Evolutionary conservation across 2,329 filamentous ascomycete genomes (phyloP).

Genomic region (Macrophomina phaseolina): DNA sequence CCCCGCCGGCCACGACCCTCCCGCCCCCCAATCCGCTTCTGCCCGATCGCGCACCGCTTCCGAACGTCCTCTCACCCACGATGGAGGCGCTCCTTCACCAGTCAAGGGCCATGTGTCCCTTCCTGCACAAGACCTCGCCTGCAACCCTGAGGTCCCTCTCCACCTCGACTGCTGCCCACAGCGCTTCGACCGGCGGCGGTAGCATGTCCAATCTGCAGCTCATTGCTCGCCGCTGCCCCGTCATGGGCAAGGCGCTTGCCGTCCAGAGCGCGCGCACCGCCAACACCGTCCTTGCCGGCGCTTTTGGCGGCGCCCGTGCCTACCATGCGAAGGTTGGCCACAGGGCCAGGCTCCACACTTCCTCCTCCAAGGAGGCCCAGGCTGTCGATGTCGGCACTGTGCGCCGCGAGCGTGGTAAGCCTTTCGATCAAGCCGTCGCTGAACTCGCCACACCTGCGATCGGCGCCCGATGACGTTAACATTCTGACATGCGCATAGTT

Average conservation of each 20-base stretch:
- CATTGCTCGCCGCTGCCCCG: slow-evolving; percentile 90
- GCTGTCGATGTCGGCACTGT: slow-evolving; percentile 67
- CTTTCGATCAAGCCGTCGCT: slow-evolving; percentile 13
- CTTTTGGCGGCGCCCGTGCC: slow-evolving; percentile 56
- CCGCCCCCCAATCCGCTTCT: background rate
- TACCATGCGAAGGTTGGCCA: slow-evolving; percentile 56
- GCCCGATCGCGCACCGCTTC: background rate
- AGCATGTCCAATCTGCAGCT: slow-evolving; percentile 97
- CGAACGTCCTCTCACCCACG: slow-evolving; percentile 30
- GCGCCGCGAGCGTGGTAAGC: slow-evolving; percentile 58
- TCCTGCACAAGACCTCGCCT: slow-evolving; percentile 92
- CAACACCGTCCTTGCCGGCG: slow-evolving; percentile 52
- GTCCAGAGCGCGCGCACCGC: slow-evolving; percentile 69
- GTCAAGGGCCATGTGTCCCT: slow-evolving; percentile 96
- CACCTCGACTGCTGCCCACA: slow-evolving; percentile 69
- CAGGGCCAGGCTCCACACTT: slow-evolving; percentile 82
- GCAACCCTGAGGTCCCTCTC: slow-evolving; percentile 89
- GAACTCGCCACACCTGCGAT: background rate
- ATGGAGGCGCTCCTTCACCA: slow-evolving; percentile 97
- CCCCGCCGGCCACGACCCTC: background rate
- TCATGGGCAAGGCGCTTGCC: slow-evolving; percentile 97
- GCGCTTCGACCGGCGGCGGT: slow-evolving; percentile 79
- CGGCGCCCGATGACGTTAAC: background rate
- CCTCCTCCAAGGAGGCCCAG: slow-evolving; percentile 75
- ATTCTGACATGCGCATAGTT: slow-evolving; percentile 35